phyloP scores from a whole-genome alignment of 495 filamentous ascomycete genomes.

The Patellaria atrata region DNA sequence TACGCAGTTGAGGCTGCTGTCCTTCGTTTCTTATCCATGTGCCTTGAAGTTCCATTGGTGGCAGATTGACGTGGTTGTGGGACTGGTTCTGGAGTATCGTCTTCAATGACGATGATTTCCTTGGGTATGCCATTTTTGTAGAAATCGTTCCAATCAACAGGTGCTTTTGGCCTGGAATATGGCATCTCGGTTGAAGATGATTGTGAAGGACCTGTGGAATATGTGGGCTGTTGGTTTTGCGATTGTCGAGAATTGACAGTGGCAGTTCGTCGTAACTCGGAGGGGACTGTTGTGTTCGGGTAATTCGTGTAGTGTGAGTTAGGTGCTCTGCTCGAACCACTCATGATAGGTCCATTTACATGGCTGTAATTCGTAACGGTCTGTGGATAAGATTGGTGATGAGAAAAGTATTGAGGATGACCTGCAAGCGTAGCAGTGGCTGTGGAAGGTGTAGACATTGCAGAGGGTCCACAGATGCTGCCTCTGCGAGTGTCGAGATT shows the following conservation, averaged over 20 bases:
- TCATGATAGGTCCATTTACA: slow-evolving; percentile 13
- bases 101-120: slow-evolving; percentile 92
- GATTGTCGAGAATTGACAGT: slow-evolving; percentile 15
- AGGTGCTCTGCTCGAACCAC: slow-evolving; percentile 11
- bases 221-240: slow-evolving; percentile 5
- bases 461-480: slow-evolving; percentile 9
- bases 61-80: slow-evolving; percentile 10
- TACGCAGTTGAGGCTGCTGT: slow-evolving; percentile 48
- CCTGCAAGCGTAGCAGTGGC: slow-evolving; percentile 61
- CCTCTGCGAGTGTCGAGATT: too few species aligned
- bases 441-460: slow-evolving; percentile 78
- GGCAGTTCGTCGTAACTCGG: slow-evolving; percentile 22
- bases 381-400: slow-evolving; percentile 47
- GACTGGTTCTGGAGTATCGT: slow-evolving; percentile 54
- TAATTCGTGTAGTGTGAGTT: slow-evolving; percentile 23
- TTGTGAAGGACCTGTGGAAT: neutral
- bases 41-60: slow-evolving; percentile 32
- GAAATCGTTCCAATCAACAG: slow-evolving; percentile 75
- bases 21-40: slow-evolving; percentile 49
- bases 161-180: slow-evolving; percentile 51
- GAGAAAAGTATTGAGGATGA: slow-evolving; percentile 57
- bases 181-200: slow-evolving; percentile 1
- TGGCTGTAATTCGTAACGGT: neutral
- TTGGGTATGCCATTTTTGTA: slow-evolving; percentile 88
- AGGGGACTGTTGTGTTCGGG: slow-evolving; percentile 18